Percentiles rank a stretch among this genome's conserved stretches.
These are phyloP conservation scores for Typha latifolia DNA, from an alignment of 176 grass and related monocot genomes.

Conservation along the genomic window DNA sequence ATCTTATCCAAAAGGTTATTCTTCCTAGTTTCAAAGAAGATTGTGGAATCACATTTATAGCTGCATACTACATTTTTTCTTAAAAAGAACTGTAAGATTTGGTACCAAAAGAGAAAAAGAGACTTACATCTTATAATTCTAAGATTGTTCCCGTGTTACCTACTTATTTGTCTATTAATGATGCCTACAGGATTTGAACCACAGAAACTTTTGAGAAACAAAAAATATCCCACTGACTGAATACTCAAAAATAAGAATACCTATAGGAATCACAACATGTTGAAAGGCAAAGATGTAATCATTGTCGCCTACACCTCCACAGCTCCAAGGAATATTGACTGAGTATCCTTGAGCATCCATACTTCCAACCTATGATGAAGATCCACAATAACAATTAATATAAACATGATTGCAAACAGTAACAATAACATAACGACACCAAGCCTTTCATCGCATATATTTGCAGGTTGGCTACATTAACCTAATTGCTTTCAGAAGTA, in stretches of 20 bases:
- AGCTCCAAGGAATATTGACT: constrained; percentile 92
- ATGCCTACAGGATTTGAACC: background rate
- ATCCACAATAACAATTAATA: constrained; percentile 18
- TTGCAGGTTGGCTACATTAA: no score
- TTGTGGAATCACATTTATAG: no score
- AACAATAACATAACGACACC: background rate
- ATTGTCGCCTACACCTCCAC: constrained; percentile 82
- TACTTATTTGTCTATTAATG: background rate
- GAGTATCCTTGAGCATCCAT: constrained; percentile 73
- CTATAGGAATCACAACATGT: constrained; percentile 82
- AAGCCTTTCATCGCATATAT: no score
- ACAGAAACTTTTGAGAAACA: background rate
- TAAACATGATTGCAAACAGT: background rate
- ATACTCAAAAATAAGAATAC: constrained; percentile 26
- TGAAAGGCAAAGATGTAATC: constrained; percentile 96
- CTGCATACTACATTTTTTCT: background rate
- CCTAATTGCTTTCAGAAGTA: no score
- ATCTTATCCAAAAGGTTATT: no score
- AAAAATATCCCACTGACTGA: constrained; percentile 9
- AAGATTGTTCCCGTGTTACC: background rate
- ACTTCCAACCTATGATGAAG: constrained; percentile 55
- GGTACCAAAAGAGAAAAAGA: background rate
- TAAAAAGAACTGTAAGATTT: background rate
- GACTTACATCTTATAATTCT: background rate
- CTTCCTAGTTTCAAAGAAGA: no score